Evolutionary conservation across 345 rosid genomes (phyloP).

Genomic region (Atalantia buxifolia): DNA sequence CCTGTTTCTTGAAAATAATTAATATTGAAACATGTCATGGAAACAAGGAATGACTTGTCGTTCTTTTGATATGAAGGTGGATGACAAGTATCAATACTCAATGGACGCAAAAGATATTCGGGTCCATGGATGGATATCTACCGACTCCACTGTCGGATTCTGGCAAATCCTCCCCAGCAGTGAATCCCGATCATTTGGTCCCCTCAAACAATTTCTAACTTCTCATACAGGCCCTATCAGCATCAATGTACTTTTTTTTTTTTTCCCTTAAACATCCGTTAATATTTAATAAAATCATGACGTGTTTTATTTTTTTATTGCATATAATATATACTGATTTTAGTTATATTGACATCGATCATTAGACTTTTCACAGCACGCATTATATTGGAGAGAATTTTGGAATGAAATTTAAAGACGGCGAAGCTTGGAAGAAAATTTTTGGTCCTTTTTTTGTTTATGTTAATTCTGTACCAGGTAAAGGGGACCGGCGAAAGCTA

Average conservation of each 20-base stretch:
- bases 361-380: constrained; percentile 70
- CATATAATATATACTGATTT: background rate
- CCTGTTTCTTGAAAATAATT: background rate
- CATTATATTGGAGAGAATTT: constrained; percentile 79
- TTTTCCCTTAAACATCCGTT: too few relatives aligned
- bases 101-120: constrained; percentile 63
- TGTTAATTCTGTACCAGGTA: constrained; percentile 51
- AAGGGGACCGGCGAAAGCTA: constrained; percentile 53
- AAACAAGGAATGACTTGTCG: background rate
- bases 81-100: constrained; percentile 95
- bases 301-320: background rate
- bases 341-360: background rate
- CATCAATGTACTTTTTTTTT: constrained; percentile 47
- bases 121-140: constrained; percentile 93
- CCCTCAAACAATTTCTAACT: constrained; percentile 81
- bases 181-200: constrained; percentile 94
- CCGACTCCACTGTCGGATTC: constrained; percentile 81
- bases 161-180: constrained; percentile 95
- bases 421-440: constrained; percentile 90
- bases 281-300: background rate
- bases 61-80: constrained; percentile 52
- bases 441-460: constrained; percentile 87
- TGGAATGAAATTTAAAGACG: constrained; percentile 38
- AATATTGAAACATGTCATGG: background rate
- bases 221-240: constrained; percentile 89